These are phyloP conservation scores for Nannochloropsis oceanica DNA, from an alignment of 108 stramenopile genomes.

Conservation along the genomic window DNA sequence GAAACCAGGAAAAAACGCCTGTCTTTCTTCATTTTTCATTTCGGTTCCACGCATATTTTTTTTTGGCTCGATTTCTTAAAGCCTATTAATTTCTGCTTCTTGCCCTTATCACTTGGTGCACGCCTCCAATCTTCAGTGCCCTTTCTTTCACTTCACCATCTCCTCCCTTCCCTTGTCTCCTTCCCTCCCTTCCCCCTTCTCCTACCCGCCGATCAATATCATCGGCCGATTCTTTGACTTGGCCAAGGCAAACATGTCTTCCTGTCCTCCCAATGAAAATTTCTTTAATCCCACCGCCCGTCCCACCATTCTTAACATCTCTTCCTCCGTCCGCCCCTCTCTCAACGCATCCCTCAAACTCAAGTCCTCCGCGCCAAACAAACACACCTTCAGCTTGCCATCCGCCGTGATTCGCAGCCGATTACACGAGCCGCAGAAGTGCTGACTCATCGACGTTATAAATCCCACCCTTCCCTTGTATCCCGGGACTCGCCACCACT, in stretches of 20 bases:
- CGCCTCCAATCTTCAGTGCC: no score
- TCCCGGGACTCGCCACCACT: conserved; percentile 63
- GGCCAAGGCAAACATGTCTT: conserved; percentile 53
- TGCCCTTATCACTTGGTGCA: no score
- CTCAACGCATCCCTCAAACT: conserved; percentile 65
- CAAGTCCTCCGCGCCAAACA: conserved; percentile 77
- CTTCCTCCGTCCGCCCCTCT: conserved; percentile 36
- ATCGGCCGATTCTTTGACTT: conserved; percentile 71
- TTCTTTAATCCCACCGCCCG: conserved; percentile 65
- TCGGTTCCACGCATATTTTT: no score
- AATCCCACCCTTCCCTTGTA: conserved; percentile 60
- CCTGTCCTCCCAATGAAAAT: conserved; percentile 73
- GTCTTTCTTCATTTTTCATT: no score
- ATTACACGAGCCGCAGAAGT: conserved; percentile 95
- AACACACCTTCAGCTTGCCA: conserved; percentile 81
- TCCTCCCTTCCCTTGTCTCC: no score
- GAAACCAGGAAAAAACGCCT: no score
- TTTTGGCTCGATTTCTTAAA: no score
- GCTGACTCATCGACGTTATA: conserved; percentile 92
- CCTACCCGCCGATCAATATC: conserved; percentile 90
- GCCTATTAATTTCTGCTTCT: no score
- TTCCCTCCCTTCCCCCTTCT: neutral
- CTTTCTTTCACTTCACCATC: no score
- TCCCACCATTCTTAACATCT: conserved; percentile 49
- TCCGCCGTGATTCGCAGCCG: conserved; percentile 92